Conservation (phyloP, 768 basidiomycete genomes). For the Lactarius vividus region DNA sequence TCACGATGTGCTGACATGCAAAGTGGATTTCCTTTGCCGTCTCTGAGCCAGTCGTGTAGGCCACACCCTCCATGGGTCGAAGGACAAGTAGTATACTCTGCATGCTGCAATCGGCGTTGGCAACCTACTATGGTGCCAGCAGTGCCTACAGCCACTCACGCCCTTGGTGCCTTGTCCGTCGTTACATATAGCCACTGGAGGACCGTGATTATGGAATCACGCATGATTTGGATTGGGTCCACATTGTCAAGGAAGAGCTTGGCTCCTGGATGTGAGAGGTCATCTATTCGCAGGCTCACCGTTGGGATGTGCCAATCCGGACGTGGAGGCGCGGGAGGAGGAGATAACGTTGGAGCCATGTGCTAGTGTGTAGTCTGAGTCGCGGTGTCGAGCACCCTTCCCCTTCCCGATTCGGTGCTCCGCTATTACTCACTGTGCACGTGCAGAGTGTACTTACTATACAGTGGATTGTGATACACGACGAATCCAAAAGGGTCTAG, state of each 20-base stretch:
- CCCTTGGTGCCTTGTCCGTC: constrained; percentile 23
- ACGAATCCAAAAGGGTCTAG: too few species aligned
- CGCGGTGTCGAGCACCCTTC: too few species aligned
- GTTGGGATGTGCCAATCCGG: constrained; percentile 50
- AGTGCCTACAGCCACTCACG: constrained; percentile 15
- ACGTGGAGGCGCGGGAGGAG: constrained; percentile 25
- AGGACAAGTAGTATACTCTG: constrained; percentile 55
- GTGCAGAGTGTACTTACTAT: too few species aligned
- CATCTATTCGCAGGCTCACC: constrained; percentile 51
- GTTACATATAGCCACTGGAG: constrained; percentile 24
- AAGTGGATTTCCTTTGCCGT: constrained; percentile 73
- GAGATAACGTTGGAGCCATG: constrained; percentile 9
- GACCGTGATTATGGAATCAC: constrained; percentile 32
- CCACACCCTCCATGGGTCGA: constrained; percentile 66
- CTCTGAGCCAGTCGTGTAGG: constrained; percentile 57
- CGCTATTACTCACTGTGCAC: too few species aligned
- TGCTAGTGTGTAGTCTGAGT: too few species aligned
- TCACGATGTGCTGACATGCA: constrained; percentile 60
- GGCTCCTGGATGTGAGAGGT: constrained; percentile 54
- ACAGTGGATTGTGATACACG: too few species aligned
- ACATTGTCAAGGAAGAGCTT: constrained; percentile 51
- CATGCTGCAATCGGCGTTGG: constrained; percentile 13
- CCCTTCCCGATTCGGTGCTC: too few species aligned
- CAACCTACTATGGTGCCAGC: not conserved
- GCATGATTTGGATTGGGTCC: constrained; percentile 40